Percentiles rank a stretch among this genome's conserved stretches.
Evolutionary conservation across 208 protist genomes (phyloP).

Genomic region (Leptomonas seymouri): DNA sequence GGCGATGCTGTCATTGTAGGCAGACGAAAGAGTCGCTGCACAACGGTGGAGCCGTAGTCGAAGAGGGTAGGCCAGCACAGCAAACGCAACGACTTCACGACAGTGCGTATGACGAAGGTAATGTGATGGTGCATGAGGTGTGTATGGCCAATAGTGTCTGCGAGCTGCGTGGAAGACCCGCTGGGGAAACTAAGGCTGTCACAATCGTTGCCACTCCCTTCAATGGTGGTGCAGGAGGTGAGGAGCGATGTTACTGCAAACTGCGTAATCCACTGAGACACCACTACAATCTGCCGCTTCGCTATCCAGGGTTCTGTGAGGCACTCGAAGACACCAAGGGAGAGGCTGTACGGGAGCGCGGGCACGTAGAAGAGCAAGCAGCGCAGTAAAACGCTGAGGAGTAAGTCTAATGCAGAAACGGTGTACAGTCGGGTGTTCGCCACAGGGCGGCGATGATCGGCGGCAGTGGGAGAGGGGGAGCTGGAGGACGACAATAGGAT

Average conservation of each 20-base stretch:
- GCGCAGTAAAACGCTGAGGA: slow-evolving; percentile 21
- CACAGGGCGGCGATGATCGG: background rate
- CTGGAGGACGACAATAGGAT: background rate
- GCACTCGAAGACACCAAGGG: background rate
- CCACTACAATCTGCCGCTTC: background rate
- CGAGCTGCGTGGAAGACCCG: background rate
- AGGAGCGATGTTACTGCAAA: background rate
- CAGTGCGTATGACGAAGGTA: no score
- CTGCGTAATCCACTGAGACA: background rate
- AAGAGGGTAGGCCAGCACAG: slow-evolving; percentile 54
- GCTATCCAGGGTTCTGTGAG: slow-evolving; percentile 10
- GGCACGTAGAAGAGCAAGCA: slow-evolving; percentile 28
- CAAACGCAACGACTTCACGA: slow-evolving; percentile 45
- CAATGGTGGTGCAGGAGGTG: background rate
- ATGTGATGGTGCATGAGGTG: background rate
- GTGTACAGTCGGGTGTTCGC: background rate
- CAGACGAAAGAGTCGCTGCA: slow-evolving; percentile 39
- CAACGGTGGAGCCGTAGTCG: slow-evolving; percentile 40
- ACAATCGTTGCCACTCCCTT: background rate
- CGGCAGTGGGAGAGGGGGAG: background rate
- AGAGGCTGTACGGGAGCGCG: background rate
- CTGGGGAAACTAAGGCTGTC: background rate
- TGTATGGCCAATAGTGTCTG: background rate
- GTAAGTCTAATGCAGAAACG: slow-evolving; percentile 16
- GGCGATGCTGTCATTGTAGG: background rate